Evolutionary conservation across 305 asterid species (phyloP).

Genomic region (Solanum hybrid): DNA sequence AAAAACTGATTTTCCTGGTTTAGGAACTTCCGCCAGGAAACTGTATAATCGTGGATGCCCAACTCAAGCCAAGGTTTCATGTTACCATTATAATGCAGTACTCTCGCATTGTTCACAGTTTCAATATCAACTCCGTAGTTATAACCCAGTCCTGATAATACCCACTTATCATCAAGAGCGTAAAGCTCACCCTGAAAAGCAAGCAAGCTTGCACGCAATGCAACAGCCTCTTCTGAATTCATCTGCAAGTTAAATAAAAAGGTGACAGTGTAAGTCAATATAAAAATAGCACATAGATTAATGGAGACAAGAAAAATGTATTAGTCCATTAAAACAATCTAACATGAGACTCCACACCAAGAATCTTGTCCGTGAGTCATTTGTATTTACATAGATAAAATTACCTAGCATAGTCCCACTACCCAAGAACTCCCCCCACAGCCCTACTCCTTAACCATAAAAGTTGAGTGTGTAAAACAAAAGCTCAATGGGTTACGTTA

Average conservation of each 20-base stretch:
- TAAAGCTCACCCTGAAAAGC: constrained; percentile 63
- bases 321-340: not conserved
- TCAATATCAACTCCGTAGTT: constrained; percentile 47
- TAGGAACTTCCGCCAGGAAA: constrained; percentile 65
- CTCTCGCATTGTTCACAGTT: constrained; percentile 46
- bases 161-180: constrained; percentile 67
- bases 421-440: not conserved
- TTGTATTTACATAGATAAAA: not conserved
- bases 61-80: constrained; percentile 99
- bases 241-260: constrained; percentile 31
- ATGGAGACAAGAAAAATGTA: not conserved
- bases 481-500: not conserved
- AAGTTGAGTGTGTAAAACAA: not conserved
- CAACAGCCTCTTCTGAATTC: constrained; percentile 31
- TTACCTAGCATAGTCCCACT: not conserved
- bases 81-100: constrained; percentile 85
- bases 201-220: constrained; percentile 57
- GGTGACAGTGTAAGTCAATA: not conserved
- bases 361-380: not conserved
- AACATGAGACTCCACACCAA: not conserved
- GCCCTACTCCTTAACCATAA: not conserved
- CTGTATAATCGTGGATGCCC: constrained; percentile 71
- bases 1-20: constrained; percentile 57
- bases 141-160: constrained; percentile 77
- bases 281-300: not conserved